These are phyloP conservation scores for Raddia guianensis DNA, from an alignment of 176 grass and related monocot species.

Conservation along the genomic window DNA sequence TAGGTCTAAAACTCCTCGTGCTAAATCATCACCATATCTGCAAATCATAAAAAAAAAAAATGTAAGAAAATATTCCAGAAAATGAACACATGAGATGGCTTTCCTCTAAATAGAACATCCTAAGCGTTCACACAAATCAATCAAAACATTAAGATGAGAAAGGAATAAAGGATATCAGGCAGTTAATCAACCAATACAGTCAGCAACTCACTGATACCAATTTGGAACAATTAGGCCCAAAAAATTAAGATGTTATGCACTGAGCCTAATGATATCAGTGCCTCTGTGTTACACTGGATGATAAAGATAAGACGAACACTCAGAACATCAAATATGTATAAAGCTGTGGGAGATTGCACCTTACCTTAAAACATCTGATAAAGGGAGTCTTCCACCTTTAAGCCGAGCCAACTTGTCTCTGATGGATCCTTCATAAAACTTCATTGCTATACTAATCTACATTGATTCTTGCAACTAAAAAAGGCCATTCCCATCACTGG, in stretches of 20 bases:
- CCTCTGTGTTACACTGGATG: background rate
- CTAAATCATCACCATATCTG: no score
- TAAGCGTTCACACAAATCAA: conserved; percentile 7
- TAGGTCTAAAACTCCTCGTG: conserved; percentile 73
- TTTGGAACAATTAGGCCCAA: background rate
- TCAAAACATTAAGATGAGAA: background rate
- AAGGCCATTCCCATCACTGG: conserved; percentile 44
- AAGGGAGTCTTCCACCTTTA: conserved; percentile 84
- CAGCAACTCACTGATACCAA: no score
- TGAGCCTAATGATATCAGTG: background rate
- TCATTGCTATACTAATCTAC: conserved; percentile 37
- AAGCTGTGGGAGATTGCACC: background rate
- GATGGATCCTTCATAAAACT: conserved; percentile 92
- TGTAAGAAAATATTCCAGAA: conserved; percentile 60
- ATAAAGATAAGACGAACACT: background rate
- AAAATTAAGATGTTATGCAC: background rate
- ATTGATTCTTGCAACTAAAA: conserved; percentile 39
- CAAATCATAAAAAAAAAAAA: no score
- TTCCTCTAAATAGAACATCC: conserved; percentile 2
- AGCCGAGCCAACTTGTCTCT: conserved; percentile 85
- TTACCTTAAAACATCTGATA: conserved; percentile 88
- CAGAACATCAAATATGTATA: conserved; percentile 12
- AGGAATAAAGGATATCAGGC: background rate
- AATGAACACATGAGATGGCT: background rate
- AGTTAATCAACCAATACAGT: no score